Conservation (phyloP, 306 rosid genomes). For the Hippophae gyantsensis region DNA sequence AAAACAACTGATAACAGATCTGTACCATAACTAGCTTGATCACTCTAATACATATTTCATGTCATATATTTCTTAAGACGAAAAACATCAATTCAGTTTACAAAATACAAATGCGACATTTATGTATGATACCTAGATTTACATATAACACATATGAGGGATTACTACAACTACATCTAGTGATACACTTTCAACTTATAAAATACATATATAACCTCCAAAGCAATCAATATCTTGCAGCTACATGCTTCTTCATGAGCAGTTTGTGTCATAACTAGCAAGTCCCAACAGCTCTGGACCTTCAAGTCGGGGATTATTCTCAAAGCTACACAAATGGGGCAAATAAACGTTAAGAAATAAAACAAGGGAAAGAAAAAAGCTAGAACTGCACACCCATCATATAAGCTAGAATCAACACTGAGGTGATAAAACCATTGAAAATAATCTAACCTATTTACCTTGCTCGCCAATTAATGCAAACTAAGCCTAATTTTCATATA, state of each 20-base stretch:
- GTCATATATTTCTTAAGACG: too few species aligned
- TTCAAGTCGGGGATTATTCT: constrained; percentile 79
- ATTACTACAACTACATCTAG: constrained; percentile 36
- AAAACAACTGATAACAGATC: too few species aligned
- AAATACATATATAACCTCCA: constrained; percentile 29
- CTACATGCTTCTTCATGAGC: constrained; percentile 46
- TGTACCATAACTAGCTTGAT: too few species aligned
- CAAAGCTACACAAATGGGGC: constrained; percentile 55
- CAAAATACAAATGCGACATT: too few species aligned
- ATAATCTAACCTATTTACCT: too few species aligned
- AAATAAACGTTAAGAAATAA: constrained; percentile 3
- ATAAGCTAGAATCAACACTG: neutral
- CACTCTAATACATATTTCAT: too few species aligned
- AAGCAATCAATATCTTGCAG: constrained; percentile 23
- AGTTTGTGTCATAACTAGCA: constrained; percentile 85
- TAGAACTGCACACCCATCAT: neutral
- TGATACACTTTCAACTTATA: constrained; percentile 34
- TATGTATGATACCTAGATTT: constrained; percentile 9
- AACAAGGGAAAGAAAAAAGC: neutral
- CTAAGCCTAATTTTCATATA: too few species aligned
- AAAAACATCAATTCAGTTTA: too few species aligned
- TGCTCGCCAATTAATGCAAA: too few species aligned
- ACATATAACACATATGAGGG: constrained; percentile 32
- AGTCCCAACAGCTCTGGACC: constrained; percentile 95
- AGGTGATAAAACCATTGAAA: too few species aligned